Conservation (phyloP, 345 rosid genomes). For the Populus davidiana region DNA sequence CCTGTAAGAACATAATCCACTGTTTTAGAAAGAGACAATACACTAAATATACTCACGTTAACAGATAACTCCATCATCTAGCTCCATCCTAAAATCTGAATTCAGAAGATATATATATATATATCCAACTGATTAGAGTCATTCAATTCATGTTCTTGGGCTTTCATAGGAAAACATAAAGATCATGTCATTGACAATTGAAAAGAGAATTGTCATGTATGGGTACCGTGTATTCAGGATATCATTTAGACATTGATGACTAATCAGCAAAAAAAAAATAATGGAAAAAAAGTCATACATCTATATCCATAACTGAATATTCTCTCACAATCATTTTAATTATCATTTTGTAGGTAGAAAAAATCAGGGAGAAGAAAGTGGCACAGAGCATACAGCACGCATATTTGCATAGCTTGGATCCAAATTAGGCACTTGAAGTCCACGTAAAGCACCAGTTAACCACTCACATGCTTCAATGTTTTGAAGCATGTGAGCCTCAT, state of each 20-base stretch:
- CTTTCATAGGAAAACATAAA: not conserved
- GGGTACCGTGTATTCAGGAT: not conserved
- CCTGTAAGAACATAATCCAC: conserved; percentile 38
- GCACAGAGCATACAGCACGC: conserved; percentile 67
- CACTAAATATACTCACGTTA: not conserved
- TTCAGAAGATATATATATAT: not conserved
- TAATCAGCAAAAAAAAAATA: not conserved
- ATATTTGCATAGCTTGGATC: conserved; percentile 76
- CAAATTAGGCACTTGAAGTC: conserved; percentile 78
- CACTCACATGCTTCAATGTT: conserved; percentile 98
- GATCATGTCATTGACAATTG: not conserved
- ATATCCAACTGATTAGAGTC: not conserved
- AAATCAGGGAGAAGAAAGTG: conserved; percentile 11
- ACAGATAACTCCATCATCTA: not conserved
- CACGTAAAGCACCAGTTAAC: conserved; percentile 77
- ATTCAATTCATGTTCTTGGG: not conserved
- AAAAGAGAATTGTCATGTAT: not conserved
- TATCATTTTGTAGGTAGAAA: not conserved
- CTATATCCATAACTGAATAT: not conserved
- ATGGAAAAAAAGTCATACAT: not conserved
- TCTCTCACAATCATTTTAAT: not conserved
- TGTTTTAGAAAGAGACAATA: not conserved
- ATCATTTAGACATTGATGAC: not conserved
- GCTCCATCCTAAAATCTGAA: not conserved
- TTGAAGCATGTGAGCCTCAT: conserved; percentile 84